Evolutionary conservation across 2,329 filamentous ascomycete genomes (phyloP).

Genomic region (Scedosporium dehoogii): DNA sequence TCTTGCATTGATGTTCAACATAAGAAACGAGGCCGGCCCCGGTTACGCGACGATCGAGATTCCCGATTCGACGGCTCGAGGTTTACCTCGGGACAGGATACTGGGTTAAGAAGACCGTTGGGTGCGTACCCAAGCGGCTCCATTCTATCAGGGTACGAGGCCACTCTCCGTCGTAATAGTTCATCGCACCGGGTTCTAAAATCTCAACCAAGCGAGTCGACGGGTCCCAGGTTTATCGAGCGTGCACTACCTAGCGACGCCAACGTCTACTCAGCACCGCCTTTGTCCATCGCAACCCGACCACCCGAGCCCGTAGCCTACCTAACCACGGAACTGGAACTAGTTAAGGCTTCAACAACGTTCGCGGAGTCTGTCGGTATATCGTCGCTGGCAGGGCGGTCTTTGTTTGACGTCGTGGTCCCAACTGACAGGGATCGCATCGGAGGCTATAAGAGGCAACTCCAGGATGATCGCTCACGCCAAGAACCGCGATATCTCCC

Average conservation of each 20-base stretch:
- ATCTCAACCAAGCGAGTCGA: constrained; percentile 39
- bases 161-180: constrained; percentile 30
- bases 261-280: constrained; percentile 33
- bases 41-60: constrained; percentile 63
- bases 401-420: constrained; percentile 43
- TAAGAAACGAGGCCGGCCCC: constrained; percentile 72
- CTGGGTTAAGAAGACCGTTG: constrained; percentile 36
- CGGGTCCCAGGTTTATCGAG: constrained; percentile 39
- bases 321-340: constrained; percentile 47
- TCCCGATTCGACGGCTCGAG: constrained; percentile 43
- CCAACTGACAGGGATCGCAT: constrained; percentile 43
- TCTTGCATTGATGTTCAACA: constrained; percentile 76
- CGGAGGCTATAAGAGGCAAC: constrained; percentile 34
- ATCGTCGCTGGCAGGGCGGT: constrained; percentile 34
- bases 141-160: constrained; percentile 34
- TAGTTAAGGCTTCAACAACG: constrained; percentile 43
- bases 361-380: constrained; percentile 48
- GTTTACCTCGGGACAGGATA: constrained; percentile 29
- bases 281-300: constrained; percentile 29
- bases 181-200: constrained; percentile 45
- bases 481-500: constrained; percentile 54
- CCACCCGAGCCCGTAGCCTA: constrained; percentile 45
- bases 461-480: constrained; percentile 47
- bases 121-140: constrained; percentile 38
- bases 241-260: constrained; percentile 37